Evolutionary conservation across 345 rosid genomes (phyloP), one percentile per base, ranked within the genome.

Genomic region (Hibiscus trionum): DNA sequence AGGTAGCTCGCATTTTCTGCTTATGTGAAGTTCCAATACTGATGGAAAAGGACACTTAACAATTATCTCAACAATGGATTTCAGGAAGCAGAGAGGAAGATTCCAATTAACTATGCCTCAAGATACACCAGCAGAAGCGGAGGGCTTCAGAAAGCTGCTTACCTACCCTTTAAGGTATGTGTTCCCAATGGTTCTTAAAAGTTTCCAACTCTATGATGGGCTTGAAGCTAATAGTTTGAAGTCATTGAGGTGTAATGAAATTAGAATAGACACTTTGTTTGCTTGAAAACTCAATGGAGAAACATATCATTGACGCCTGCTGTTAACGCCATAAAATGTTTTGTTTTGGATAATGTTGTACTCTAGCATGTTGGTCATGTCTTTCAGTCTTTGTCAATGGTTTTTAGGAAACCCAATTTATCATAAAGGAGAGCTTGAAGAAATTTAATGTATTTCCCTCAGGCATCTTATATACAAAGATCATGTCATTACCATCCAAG

Each of bases 31-130:
- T 16, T 75, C 64, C 19, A 35, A 27, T 59, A 73, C 35, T 70
- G 73, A 46, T 5, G 47, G 72, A 50, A 70, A 72, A 67, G 56
- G 75, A 72, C 57, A 77, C 31, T 79, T 70, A 73, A 72, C 75
- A 59, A 65, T 72, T 69, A 37, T 58, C 66, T 71, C 49, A 70
- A 76, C 80, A 66, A 86, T 80, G 75, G 74, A 72, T 87, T 82
- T 79, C 93, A 92, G 97, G 99, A 95, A 86, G 99, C 99, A 59
- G 99, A 95, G 90, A 90, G 99, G 81, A 95, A 95, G 77, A 95
- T 95, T 74, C 97, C 99, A 4, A 84, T 92, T 62, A 95, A 95
- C 75, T 95, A 95, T 85, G 97, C 99, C 44, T 95, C 99, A 8
- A 88, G 99, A 82, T 95, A 90, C 74, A 78, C 81, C 57, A 90